Evolutionary conservation across 2,329 filamentous ascomycete species (phyloP).

Genomic region (Colletotrichum sp.): DNA sequence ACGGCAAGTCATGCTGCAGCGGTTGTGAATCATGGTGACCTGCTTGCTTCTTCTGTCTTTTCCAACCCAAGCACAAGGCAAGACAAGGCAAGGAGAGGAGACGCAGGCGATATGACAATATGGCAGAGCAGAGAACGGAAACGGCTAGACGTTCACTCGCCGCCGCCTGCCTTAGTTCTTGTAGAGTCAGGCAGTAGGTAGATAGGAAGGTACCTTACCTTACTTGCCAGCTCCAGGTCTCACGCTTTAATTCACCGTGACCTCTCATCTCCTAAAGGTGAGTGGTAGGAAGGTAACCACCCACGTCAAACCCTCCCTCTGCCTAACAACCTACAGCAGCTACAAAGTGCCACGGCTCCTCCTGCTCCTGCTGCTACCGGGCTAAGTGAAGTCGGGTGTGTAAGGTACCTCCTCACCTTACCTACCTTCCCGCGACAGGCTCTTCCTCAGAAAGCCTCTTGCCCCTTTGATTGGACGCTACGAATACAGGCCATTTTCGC

Average conservation of each 20-base stretch:
- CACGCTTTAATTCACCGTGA: not conserved
- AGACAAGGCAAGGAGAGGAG: not conserved
- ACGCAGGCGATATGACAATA: not conserved
- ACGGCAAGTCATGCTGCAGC: not conserved
- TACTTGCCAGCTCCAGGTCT: not conserved
- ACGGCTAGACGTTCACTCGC: not conserved
- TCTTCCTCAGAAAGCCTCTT: slow-evolving; percentile 7
- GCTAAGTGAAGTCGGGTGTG: not conserved
- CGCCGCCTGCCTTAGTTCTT: not conserved
- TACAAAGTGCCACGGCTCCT: not conserved
- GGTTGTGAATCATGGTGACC: not conserved
- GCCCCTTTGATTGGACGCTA: slow-evolving; percentile 16
- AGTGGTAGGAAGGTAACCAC: not conserved
- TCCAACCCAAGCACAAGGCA: not conserved
- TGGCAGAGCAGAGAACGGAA: not conserved
- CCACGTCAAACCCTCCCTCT: not conserved
- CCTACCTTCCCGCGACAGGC: not conserved
- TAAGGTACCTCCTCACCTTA: not conserved
- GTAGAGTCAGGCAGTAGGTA: not conserved
- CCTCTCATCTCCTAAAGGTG: not conserved
- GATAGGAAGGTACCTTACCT: not conserved
- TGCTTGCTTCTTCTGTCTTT: not conserved
- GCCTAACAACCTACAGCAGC: not conserved
- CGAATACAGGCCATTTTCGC: slow-evolving; percentile 7
- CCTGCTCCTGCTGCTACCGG: not conserved